Percentiles rank a stretch among this genome's conserved stretches.
Conservation (phyloP, 768 basidiomycete genomes). For the Suillus plorans region DNA sequence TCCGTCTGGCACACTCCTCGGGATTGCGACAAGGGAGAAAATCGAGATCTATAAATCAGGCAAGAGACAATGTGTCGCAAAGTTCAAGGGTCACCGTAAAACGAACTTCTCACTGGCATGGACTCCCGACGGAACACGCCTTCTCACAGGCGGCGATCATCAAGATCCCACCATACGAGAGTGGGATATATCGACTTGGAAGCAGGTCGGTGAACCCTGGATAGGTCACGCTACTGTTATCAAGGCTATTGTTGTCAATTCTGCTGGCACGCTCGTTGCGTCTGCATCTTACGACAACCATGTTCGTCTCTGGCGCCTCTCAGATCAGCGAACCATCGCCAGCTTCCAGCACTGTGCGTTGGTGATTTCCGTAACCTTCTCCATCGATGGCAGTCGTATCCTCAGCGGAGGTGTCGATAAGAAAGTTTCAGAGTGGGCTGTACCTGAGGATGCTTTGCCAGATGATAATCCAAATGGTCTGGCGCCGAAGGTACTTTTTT, state of each 20-base stretch:
- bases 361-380: not conserved
- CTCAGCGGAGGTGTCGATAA: not conserved
- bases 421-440: not conserved
- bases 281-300: not conserved
- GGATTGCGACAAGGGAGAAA: not conserved
- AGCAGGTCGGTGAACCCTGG: not conserved
- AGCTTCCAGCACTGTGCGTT: not conserved
- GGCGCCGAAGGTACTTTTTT: not conserved
- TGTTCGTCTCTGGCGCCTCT: not conserved
- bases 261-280: not conserved
- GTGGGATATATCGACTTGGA: not conserved
- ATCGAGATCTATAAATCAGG: not conserved
- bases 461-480: not conserved
- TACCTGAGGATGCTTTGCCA: not conserved
- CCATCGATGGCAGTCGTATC: not conserved
- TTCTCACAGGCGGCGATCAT: not conserved
- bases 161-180: not conserved
- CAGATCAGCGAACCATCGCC: not conserved
- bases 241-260: not conserved
- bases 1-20: not conserved
- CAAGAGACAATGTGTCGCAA: not conserved
- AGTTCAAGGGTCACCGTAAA: not conserved
- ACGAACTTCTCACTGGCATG: not conserved
- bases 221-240: not conserved
- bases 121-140: not conserved